Percentiles rank a stretch among this genome's conserved stretches.
Evolutionary conservation across 2,329 filamentous ascomycete genomes (phyloP).

Genomic region (Colletotrichum higginsianum): DNA sequence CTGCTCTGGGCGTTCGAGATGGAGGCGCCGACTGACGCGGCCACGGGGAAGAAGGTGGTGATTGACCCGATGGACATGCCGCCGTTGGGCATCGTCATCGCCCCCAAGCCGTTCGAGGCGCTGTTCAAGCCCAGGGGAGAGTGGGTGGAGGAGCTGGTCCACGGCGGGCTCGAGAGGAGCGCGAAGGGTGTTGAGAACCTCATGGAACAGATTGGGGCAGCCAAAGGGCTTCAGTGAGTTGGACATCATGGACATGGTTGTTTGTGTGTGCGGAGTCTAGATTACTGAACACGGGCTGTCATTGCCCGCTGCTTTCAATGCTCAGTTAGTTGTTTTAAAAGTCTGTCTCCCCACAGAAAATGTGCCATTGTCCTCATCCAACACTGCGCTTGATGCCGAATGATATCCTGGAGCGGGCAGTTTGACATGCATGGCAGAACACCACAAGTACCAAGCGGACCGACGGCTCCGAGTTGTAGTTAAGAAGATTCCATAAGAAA

Average conservation of each 20-base stretch:
- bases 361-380: too few relatives aligned
- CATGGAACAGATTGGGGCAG: background rate
- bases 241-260: background rate
- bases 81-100: background rate
- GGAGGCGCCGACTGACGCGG: constrained; percentile 38
- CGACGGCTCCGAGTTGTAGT: too few relatives aligned
- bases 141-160: constrained; percentile 22
- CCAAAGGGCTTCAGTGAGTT: background rate
- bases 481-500: too few relatives aligned
- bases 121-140: constrained; percentile 14
- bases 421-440: too few relatives aligned
- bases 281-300: too few relatives aligned
- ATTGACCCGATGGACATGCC: constrained; percentile 6
- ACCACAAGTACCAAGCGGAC: too few relatives aligned
- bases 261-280: too few relatives aligned
- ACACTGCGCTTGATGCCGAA: too few relatives aligned
- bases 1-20: constrained; percentile 66
- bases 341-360: too few relatives aligned
- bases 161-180: background rate
- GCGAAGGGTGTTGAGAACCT: constrained; percentile 1
- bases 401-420: too few relatives aligned
- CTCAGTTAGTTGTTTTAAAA: too few relatives aligned
- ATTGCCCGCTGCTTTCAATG: too few relatives aligned
- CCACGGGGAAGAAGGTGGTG: constrained; percentile 1
- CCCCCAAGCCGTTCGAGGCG: constrained; percentile 11